Percentiles rank a stretch among this genome's conserved stretches.
phyloP scores from a whole-genome alignment of 2,329 filamentous ascomycete species.

The Nectriaceae sp. region DNA sequence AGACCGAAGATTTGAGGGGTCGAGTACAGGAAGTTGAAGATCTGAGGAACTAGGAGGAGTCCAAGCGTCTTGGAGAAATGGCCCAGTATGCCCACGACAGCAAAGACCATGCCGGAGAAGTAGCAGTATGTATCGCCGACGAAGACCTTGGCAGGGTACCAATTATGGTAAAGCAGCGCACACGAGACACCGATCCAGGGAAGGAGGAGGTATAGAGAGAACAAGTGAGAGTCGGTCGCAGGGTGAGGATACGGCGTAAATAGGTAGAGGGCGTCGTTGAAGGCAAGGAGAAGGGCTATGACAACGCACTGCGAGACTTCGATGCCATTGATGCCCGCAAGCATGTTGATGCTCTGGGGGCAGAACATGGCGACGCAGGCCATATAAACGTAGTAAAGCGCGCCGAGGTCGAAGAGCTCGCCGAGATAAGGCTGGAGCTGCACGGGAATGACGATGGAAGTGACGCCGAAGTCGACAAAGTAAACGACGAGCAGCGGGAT shows the following conservation, averaged over 20 bases:
- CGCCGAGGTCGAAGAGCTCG: conserved; percentile 78
- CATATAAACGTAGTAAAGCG: conserved; percentile 96
- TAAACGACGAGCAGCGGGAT: conserved; percentile 95
- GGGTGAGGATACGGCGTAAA: conserved; percentile 84
- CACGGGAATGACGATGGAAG: conserved; percentile 87
- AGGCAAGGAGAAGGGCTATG: conserved; percentile 77
- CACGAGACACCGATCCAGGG: conserved; percentile 92
- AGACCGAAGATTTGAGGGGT: conserved; percentile 87
- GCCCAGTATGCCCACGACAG: conserved; percentile 92
- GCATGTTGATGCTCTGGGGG: conserved; percentile 98
- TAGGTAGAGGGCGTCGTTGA: conserved; percentile 90
- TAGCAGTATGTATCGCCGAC: conserved; percentile 99
- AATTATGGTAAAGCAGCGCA: conserved; percentile 87
- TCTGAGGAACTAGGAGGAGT: conserved; percentile 87
- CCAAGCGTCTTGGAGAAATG: conserved; percentile 98
- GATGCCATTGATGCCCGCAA: conserved; percentile 99
- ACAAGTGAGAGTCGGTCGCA: conserved; percentile 91
- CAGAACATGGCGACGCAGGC: conserved; percentile 95
- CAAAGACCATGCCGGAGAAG: conserved; percentile 98
- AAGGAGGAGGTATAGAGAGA: conserved; percentile 91
- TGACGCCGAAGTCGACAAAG: conserved; percentile 98
- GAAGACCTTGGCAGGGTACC: conserved; percentile 93
- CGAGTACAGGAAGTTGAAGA: conserved; percentile 96
- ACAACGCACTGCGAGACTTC: conserved; percentile 94
- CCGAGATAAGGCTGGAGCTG: conserved; percentile 84